Conservation (phyloP, 2,329 filamentous ascomycete species). For the Aspergillus sp. region DNA sequence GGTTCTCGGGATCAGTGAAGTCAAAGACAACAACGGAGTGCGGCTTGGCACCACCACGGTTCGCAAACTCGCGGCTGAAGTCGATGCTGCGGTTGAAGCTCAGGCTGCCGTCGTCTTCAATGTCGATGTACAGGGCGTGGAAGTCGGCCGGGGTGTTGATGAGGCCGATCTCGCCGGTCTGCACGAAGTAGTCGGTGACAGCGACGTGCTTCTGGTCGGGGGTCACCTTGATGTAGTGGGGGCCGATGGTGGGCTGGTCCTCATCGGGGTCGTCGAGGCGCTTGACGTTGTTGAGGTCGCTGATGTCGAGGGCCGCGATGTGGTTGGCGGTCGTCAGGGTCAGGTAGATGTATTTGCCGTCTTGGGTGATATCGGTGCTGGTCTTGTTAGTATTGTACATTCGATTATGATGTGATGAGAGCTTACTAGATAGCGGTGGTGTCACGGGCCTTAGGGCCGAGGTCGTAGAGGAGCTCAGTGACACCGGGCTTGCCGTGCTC, state of each 20-base stretch:
- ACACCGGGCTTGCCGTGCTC: slow-evolving; percentile 57
- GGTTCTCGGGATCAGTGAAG: slow-evolving; percentile 54
- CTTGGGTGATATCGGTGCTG: slow-evolving; percentile 57
- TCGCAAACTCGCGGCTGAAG: slow-evolving; percentile 54
- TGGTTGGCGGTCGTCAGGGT: slow-evolving; percentile 63
- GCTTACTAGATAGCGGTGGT: slow-evolving; percentile 58
- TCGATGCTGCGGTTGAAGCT: slow-evolving; percentile 62
- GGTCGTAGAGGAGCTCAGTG: slow-evolving; percentile 53
- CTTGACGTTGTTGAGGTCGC: slow-evolving; percentile 59
- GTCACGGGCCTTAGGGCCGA: slow-evolving; percentile 57
- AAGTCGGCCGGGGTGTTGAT: slow-evolving; percentile 63
- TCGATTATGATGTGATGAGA: neutral
- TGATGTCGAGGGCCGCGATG: slow-evolving; percentile 62
- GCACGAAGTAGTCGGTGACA: slow-evolving; percentile 66
- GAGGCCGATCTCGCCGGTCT: slow-evolving; percentile 60
- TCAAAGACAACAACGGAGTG: slow-evolving; percentile 59
- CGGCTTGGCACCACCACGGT: slow-evolving; percentile 57
- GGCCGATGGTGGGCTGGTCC: slow-evolving; percentile 59
- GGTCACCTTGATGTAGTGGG: slow-evolving; percentile 64
- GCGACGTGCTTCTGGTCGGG: slow-evolving; percentile 65
- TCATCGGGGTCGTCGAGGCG: slow-evolving; percentile 62
- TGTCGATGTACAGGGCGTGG: slow-evolving; percentile 63
- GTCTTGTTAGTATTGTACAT: neutral
- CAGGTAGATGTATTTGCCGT: slow-evolving; percentile 60
- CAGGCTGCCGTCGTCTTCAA: slow-evolving; percentile 55